phyloP scores from a whole-genome alignment of 202 grass and related monocot genomes.

The Zizania palustris region DNA sequence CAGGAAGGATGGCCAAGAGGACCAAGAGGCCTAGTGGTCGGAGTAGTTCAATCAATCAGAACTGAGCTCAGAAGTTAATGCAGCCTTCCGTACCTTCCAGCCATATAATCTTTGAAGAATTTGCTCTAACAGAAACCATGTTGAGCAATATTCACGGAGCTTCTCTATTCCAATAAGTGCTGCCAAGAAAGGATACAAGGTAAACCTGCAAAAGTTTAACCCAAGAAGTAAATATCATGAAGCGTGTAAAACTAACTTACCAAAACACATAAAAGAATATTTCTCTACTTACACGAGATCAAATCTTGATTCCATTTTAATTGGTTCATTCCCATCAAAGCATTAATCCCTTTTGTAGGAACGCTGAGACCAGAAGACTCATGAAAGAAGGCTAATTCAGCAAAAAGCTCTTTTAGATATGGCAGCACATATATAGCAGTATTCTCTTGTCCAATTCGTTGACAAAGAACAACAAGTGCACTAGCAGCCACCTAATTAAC shows the following conservation, averaged over 20 bases:
- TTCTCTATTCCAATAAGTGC: slow-evolving; percentile 87
- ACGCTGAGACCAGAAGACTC: slow-evolving; percentile 48
- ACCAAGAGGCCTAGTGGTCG: too few relatives aligned
- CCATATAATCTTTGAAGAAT: slow-evolving; percentile 75
- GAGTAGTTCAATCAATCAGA: neutral
- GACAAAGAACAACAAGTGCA: slow-evolving; percentile 70
- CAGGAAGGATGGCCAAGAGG: neutral
- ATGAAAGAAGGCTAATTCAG: slow-evolving; percentile 78
- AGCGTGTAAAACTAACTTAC: slow-evolving; percentile 21
- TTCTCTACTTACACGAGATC: slow-evolving; percentile 79
- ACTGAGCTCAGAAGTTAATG: slow-evolving; percentile 14
- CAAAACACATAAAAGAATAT: slow-evolving; percentile 1
- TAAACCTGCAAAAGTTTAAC: slow-evolving; percentile 56
- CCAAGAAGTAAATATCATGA: slow-evolving; percentile 37
- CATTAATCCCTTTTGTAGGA: slow-evolving; percentile 49
- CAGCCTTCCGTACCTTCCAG: slow-evolving; percentile 72
- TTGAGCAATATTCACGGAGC: slow-evolving; percentile 74
- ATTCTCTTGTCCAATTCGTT: slow-evolving; percentile 74
- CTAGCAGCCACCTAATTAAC: slow-evolving; percentile 71
- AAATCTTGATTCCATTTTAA: slow-evolving; percentile 71
- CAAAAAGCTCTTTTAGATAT: slow-evolving; percentile 81
- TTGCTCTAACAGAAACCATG: slow-evolving; percentile 97
- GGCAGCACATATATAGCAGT: slow-evolving; percentile 68
- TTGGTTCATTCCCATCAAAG: slow-evolving; percentile 50
- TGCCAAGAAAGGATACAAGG: slow-evolving; percentile 88